Percentiles rank a stretch among this genome's conserved stretches.
These are phyloP conservation scores for Colletotrichum trifolii DNA, from an alignment of 2,329 filamentous ascomycete species.

Conservation along the genomic window DNA sequence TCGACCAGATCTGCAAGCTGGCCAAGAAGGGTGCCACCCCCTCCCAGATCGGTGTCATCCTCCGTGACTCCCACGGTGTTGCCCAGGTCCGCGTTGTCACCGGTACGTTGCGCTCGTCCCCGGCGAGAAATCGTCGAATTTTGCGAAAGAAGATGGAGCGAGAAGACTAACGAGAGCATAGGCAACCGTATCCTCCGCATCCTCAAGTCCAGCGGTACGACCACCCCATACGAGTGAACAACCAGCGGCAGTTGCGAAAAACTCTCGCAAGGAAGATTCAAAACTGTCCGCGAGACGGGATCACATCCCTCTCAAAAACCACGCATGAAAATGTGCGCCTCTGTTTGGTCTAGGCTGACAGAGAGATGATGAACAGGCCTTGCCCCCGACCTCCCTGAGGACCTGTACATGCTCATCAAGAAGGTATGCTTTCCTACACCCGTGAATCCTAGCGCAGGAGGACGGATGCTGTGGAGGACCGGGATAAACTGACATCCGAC, in stretches of 20 bases:
- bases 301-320: slow-evolving; percentile 17
- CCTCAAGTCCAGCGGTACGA: slow-evolving; percentile 96
- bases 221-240: slow-evolving; percentile 49
- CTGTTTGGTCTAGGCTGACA: slow-evolving; percentile 94
- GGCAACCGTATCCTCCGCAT: slow-evolving; percentile 99
- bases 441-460: not conserved
- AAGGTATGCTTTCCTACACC: slow-evolving; percentile 73
- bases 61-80: slow-evolving; percentile 97
- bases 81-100: slow-evolving; percentile 98
- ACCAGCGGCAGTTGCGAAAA: slow-evolving; percentile 30
- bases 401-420: slow-evolving; percentile 99
- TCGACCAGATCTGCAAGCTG: slow-evolving; percentile 99
- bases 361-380: slow-evolving; percentile 92
- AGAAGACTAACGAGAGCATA: slow-evolving; percentile 46
- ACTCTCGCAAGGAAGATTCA: not conserved
- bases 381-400: slow-evolving; percentile 98
- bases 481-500: not conserved
- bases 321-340: slow-evolving; percentile 66
- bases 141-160: not conserved
- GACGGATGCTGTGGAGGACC: not conserved
- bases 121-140: not conserved
- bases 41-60: slow-evolving; percentile 98
- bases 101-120: slow-evolving; percentile 69
- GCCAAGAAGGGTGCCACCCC: slow-evolving; percentile 99
- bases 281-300: slow-evolving; percentile 28